Evolutionary conservation across 129 eudicot species (phyloP).

Genomic region (Dittrichia graveolens): DNA sequence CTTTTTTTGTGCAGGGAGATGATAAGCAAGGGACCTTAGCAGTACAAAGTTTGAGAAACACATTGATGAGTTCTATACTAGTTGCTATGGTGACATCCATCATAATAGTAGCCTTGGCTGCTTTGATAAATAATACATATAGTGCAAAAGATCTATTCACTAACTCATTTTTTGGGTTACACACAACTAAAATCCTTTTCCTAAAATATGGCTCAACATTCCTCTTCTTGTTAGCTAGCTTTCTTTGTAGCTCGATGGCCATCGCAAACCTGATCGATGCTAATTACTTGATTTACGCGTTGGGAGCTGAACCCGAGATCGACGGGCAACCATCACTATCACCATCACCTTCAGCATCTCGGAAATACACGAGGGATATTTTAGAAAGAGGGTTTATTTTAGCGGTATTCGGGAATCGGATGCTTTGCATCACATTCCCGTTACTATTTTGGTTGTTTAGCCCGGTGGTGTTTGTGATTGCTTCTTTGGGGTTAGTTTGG

Average conservation of each 20-base stretch:
- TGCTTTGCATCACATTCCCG: conserved; percentile 66
- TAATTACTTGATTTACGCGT: conserved; percentile 72
- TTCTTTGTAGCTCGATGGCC: conserved; percentile 86
- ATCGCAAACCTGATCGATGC: conserved; percentile 67
- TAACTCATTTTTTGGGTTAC: conserved; percentile 52
- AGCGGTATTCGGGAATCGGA: conserved; percentile 69
- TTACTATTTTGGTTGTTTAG: conserved; percentile 78
- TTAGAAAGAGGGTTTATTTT: conserved; percentile 74
- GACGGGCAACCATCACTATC: conserved; percentile 24
- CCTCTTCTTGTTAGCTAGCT: conserved; percentile 64
- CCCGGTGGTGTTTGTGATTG: conserved; percentile 58
- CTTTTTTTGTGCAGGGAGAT: conserved; percentile 55
- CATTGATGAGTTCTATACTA: conserved; percentile 70
- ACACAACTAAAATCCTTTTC: conserved; percentile 49
- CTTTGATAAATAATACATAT: conserved; percentile 67
- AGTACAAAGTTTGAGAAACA: conserved; percentile 86
- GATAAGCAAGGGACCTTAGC: conserved; percentile 68
- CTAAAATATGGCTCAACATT: conserved; percentile 68
- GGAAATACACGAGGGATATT: conserved; percentile 50
- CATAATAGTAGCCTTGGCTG: conserved; percentile 55
- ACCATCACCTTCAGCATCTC: conserved; percentile 28
- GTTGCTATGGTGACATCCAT: conserved; percentile 64
- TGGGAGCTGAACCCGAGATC: conserved; percentile 41
- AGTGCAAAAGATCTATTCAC: conserved; percentile 50
- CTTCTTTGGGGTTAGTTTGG: conserved; percentile 66